Evolutionary conservation across 1,284 basidiomycete genomes (phyloP), one percentile per base, ranked within the genome.

Genomic region (Malassezia slooffiae): DNA sequence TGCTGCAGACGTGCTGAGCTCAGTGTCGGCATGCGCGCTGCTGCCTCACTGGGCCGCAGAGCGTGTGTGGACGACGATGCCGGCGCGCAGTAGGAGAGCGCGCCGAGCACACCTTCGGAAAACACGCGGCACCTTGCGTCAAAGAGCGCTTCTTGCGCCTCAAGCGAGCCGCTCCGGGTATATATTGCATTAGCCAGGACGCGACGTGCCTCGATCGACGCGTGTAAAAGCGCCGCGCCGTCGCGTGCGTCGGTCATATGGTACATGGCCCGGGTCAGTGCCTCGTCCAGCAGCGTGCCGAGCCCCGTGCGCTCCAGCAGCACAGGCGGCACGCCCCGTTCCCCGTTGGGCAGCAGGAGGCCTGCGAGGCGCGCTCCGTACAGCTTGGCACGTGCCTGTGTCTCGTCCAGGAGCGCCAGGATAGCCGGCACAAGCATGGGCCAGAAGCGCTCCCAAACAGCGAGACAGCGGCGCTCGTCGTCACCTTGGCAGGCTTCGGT

Each of bases 21-120:
- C 7, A 48, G 27, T n/a, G 34, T 30, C 21, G 41, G 6, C 16
- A 32, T 26, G 19, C 17, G 34, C n/a, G 17, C 21, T 3, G 32
- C 4, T 4, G 27, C 41, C 5, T 16, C 17, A 20, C 39, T 19
- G 1, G 46, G 35, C 5, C 3, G 13, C 17, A 38, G 35, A 31
- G 36, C 46, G 8, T 10, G 30, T 3, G 41, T 17, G 17, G 46
- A 42, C 3, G 41, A 33, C 6, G 46, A 42, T 6, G 46, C 34
- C 11, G 46, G 46, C 32, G 40, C 46, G 16, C 46, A 48, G 34
- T 48, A 48, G 19, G 46, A 34, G 2, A 48, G 38, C 17, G 46
- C 40, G 5, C 35, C 34, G 12, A 48, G 35, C 1, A 38, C 22
- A n/a, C 35, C 34, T 4, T 48, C 31, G 10, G 46, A 38, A n/a